A percentile compares a stretch with the other conserved stretches of the same genome.
Conservation (phyloP, 176 grass and related monocot species). For the Pontederia paniculata region DNA sequence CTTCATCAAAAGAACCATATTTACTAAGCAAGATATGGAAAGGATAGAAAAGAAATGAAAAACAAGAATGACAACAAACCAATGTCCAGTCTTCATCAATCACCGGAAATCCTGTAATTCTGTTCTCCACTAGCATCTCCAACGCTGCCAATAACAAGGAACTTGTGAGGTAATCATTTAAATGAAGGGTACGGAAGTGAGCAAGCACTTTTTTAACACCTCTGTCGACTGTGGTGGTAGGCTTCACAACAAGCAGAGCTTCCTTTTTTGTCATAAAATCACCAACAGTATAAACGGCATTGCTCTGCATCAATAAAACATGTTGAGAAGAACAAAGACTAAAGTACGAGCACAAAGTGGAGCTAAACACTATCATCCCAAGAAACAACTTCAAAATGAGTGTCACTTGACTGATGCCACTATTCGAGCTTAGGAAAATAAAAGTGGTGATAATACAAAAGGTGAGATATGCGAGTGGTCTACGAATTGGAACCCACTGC, state of each 20-base stretch:
- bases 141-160: constrained; percentile 33
- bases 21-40: neutral
- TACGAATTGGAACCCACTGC: too few relatives aligned
- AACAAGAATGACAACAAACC: constrained; percentile 28
- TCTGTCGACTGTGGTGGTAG: constrained; percentile 50
- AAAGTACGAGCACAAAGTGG: too few relatives aligned
- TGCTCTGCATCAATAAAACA: constrained; percentile 33
- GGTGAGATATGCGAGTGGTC: too few relatives aligned
- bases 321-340: too few relatives aligned
- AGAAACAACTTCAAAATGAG: too few relatives aligned
- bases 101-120: constrained; percentile 80
- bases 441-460: too few relatives aligned
- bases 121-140: constrained; percentile 56
- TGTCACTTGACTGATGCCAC: too few relatives aligned
- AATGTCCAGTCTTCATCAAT: constrained; percentile 67
- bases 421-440: too few relatives aligned
- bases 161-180: neutral
- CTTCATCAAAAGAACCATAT: neutral
- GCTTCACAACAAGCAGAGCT: constrained; percentile 50
- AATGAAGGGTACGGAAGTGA: neutral
- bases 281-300: constrained; percentile 61
- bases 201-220: constrained; percentile 20
- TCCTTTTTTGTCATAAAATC: constrained; percentile 80
- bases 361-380: too few relatives aligned
- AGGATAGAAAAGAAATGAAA: constrained; percentile 4